Evolutionary conservation across 2,329 filamentous ascomycete species (phyloP).

Genomic region (Scedosporium minutisporum): DNA sequence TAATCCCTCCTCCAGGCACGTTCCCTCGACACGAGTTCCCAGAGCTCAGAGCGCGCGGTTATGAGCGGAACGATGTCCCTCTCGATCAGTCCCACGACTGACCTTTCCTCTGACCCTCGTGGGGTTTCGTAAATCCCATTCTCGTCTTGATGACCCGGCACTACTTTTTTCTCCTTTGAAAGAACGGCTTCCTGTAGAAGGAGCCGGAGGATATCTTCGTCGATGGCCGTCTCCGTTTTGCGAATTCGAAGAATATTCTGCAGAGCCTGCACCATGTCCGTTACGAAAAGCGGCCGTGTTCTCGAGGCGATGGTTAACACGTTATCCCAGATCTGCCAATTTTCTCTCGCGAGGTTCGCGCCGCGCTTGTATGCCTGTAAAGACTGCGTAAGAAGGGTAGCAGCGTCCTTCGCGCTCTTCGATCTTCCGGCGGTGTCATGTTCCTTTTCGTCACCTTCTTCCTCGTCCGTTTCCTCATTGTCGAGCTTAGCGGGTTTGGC

Average conservation of each 20-base stretch:
- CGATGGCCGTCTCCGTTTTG: slow-evolving; percentile 68
- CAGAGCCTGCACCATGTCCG: slow-evolving; percentile 67
- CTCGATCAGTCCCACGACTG: slow-evolving; percentile 66
- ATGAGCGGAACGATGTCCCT: slow-evolving; percentile 70
- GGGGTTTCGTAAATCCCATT: slow-evolving; percentile 25
- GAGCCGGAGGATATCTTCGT: slow-evolving; percentile 60
- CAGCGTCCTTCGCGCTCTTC: slow-evolving; percentile 32
- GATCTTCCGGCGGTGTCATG: slow-evolving; percentile 13
- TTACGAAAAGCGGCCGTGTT: slow-evolving; percentile 62
- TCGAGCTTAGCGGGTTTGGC: slow-evolving; percentile 18
- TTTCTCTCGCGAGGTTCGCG: slow-evolving; percentile 71
- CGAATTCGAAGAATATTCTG: slow-evolving; percentile 68
- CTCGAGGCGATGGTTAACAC: slow-evolving; percentile 79
- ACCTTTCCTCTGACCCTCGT: slow-evolving; percentile 50
- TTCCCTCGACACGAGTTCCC: slow-evolving; percentile 63
- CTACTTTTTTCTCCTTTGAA: slow-evolving; percentile 17
- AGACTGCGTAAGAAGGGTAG: slow-evolving; percentile 60
- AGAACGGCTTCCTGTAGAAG: slow-evolving; percentile 63
- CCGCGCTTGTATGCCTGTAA: slow-evolving; percentile 81
- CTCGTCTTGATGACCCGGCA: slow-evolving; percentile 21
- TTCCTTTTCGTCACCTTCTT: slow-evolving; percentile 11
- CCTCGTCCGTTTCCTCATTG: slow-evolving; percentile 15
- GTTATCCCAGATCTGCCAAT: slow-evolving; percentile 95
- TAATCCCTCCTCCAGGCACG: slow-evolving; percentile 66
- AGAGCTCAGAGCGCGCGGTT: slow-evolving; percentile 67